A percentile compares a stretch with the other conserved stretches of the same genome.
Evolutionary conservation across 1,139 yeast species (phyloP).

Genomic region (Petasospora fabianii): DNA sequence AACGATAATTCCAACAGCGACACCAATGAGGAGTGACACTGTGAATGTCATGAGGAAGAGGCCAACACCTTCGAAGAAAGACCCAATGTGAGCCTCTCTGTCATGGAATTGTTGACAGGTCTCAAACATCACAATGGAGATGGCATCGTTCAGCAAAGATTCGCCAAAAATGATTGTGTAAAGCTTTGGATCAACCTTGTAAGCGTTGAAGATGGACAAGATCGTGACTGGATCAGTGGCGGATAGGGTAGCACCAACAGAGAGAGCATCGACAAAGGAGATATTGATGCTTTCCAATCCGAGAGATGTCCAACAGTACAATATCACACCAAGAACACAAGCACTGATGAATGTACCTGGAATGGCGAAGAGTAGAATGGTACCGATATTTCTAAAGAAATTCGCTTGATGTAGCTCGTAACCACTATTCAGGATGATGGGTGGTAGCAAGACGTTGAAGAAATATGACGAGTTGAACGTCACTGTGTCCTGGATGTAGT

Average conservation of each 20-base stretch:
- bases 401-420: conserved; percentile 94
- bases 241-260: conserved; percentile 95
- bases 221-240: conserved; percentile 99
- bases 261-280: conserved; percentile 92
- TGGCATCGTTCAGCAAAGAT: conserved; percentile 91
- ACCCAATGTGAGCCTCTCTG: conserved; percentile 67
- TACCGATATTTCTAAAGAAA: conserved; percentile 87
- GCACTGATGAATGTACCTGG: conserved; percentile 96
- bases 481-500: conserved; percentile 93
- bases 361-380: conserved; percentile 91
- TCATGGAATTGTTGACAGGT: conserved; percentile 97
- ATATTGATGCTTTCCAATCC: conserved; percentile 86
- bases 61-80: conserved; percentile 90
- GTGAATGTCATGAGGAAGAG: conserved; percentile 92
- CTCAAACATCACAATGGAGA: conserved; percentile 98
- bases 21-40: conserved; percentile 87
- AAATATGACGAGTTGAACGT: conserved; percentile 93
- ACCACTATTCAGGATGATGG: conserved; percentile 93
- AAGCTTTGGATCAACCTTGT: conserved; percentile 94
- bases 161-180: conserved; percentile 98
- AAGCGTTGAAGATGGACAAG: conserved; percentile 91
- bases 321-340: conserved; percentile 77
- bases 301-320: conserved; percentile 85
- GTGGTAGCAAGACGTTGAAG: conserved; percentile 91
- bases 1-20: conserved; percentile 79